phyloP scores from a whole-genome alignment of 1,139 yeast species.

The Zygoascus sp. region DNA sequence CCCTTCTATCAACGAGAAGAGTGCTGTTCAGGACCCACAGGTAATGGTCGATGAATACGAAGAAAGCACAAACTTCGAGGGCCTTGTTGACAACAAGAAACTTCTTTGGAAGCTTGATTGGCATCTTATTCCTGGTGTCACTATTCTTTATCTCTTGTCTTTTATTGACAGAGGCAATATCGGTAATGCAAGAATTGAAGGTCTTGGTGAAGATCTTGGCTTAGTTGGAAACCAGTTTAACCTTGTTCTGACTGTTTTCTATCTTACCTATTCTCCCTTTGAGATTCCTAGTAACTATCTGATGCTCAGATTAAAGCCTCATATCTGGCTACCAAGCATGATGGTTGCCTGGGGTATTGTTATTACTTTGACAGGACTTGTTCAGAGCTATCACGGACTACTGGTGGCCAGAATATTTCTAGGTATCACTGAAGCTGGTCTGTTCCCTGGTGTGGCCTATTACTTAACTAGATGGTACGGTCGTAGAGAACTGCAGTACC shows the following conservation, averaged over 20 bases:
- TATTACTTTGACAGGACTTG: conserved; percentile 56
- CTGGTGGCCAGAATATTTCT: conserved; percentile 47
- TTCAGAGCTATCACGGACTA: conserved; percentile 47
- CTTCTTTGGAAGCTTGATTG: conserved; percentile 22
- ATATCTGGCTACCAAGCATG: conserved; percentile 47
- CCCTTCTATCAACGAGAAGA: not conserved
- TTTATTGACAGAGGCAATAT: conserved; percentile 57
- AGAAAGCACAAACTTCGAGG: not conserved
- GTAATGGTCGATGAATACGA: not conserved
- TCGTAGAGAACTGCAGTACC: conserved; percentile 37
- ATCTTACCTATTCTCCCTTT: conserved; percentile 51
- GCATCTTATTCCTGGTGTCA: conserved; percentile 32
- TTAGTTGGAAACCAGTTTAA: conserved; percentile 48
- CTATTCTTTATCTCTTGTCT: conserved; percentile 49
- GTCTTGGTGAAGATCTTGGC: conserved; percentile 48
- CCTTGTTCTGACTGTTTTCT: conserved; percentile 50
- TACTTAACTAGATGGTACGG: conserved; percentile 31
- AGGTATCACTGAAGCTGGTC: conserved; percentile 57
- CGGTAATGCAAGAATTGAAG: conserved; percentile 58
- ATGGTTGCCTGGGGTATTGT: conserved; percentile 52
- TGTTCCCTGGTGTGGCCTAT: conserved; percentile 43
- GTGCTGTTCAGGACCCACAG: not conserved
- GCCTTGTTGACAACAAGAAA: conserved; percentile 5
- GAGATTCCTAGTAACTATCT: conserved; percentile 50
- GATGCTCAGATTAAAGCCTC: conserved; percentile 34